Evolutionary conservation across 176 grass and related monocot species (phyloP).

Genomic region (Zoysia pacifica): DNA sequence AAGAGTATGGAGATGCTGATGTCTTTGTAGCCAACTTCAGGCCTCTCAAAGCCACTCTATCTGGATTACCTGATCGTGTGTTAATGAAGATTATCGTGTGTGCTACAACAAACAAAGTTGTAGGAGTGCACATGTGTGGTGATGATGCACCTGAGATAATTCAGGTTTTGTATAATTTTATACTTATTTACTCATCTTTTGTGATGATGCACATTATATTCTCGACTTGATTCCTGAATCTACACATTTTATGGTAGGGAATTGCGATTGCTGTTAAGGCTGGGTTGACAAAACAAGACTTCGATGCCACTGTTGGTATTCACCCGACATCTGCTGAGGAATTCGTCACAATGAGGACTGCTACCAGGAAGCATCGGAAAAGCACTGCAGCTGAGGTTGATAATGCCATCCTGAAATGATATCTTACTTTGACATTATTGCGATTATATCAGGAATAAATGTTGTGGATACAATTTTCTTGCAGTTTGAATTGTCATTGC

Average conservation of each 20-base stretch:
- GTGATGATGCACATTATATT: not conserved
- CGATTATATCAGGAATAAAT: slow-evolving; percentile 7
- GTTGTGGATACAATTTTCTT: not conserved
- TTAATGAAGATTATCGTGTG: slow-evolving; percentile 85
- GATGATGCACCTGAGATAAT: slow-evolving; percentile 86
- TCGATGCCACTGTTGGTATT: slow-evolving; percentile 84
- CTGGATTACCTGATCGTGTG: slow-evolving; percentile 71
- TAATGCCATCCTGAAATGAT: not conserved
- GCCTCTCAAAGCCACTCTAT: slow-evolving; percentile 75
- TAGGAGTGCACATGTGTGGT: slow-evolving; percentile 87
- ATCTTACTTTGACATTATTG: not conserved
- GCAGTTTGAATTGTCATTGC: slow-evolving; percentile 22
- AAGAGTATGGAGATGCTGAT: slow-evolving; percentile 68
- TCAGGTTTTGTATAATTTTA: slow-evolving; percentile 49
- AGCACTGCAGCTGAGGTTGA: slow-evolving; percentile 58
- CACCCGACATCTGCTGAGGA: slow-evolving; percentile 93
- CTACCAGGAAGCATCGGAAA: slow-evolving; percentile 68
- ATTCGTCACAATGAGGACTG: slow-evolving; percentile 85
- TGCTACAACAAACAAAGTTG: slow-evolving; percentile 61
- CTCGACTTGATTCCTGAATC: not conserved
- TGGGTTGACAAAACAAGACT: slow-evolving; percentile 85
- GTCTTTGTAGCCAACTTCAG: slow-evolving; percentile 75
- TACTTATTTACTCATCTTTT: slow-evolving; percentile 1
- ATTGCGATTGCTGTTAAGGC: slow-evolving; percentile 94
- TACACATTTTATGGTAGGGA: slow-evolving; percentile 51